These are phyloP conservation scores for Metschnikowia koreensis DNA, from an alignment of 805 yeast genomes.

Conservation along the genomic window DNA sequence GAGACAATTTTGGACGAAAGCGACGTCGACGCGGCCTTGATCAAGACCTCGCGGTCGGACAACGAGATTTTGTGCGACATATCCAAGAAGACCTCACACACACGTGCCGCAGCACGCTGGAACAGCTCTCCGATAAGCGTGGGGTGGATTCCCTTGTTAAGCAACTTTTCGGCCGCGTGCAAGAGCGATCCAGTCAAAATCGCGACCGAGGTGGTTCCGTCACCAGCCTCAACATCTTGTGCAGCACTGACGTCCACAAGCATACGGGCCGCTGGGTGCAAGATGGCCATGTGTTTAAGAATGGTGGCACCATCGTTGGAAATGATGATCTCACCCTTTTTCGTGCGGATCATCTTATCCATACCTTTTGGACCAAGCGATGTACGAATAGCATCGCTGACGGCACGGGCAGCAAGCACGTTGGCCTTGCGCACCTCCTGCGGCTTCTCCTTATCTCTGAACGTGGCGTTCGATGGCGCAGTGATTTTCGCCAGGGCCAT, in stretches of 20 bases:
- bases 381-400: constrained; percentile 92
- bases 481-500: constrained; percentile 20
- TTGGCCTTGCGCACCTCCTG: constrained; percentile 89
- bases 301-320: constrained; percentile 99
- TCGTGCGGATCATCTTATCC: constrained; percentile 98
- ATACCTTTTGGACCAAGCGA: constrained; percentile 98
- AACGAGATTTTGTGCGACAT: constrained; percentile 84
- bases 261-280: constrained; percentile 99
- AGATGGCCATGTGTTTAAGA: constrained; percentile 93
- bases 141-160: constrained; percentile 92
- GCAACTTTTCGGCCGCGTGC: constrained; percentile 90
- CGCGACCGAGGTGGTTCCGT: constrained; percentile 97
- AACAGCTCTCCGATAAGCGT: constrained; percentile 91
- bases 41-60: constrained; percentile 74
- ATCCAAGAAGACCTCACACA: constrained; percentile 76
- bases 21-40: constrained; percentile 93
- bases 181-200: constrained; percentile 90
- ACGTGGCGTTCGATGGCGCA: constrained; percentile 75
- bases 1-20: constrained; percentile 93
- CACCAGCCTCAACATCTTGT: constrained; percentile 99
- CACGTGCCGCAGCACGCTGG: constrained; percentile 81
- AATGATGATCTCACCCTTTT: constrained; percentile 86
- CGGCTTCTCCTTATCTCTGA: constrained; percentile 91
- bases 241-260: constrained; percentile 94
- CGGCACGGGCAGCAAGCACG: constrained; percentile 90